A percentile compares a stretch with the other conserved stretches of the same genome.
These are phyloP conservation scores for Piloderma croceum DNA, from an alignment of 768 basidiomycete genomes.

Conservation along the genomic window DNA sequence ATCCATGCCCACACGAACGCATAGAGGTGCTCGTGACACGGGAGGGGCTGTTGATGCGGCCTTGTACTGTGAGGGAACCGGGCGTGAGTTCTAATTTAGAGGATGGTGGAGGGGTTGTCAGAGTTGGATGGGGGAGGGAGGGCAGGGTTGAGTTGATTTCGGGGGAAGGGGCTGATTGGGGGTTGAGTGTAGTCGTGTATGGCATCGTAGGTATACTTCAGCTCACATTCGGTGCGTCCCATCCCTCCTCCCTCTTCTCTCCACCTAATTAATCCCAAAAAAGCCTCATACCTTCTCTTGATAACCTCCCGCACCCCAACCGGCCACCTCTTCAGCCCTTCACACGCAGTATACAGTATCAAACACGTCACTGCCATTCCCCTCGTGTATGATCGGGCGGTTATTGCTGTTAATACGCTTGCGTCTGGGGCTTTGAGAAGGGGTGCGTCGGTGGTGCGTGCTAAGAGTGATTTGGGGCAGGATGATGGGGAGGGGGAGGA, in stretches of 20 bases:
- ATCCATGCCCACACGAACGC: constrained; percentile 66
- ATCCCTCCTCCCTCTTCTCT: constrained; percentile 8
- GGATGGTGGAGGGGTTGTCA: constrained; percentile 37
- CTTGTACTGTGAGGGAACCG: constrained; percentile 41
- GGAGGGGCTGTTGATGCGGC: constrained; percentile 64
- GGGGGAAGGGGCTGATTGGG: constrained; percentile 44
- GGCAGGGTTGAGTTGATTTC: constrained; percentile 48
- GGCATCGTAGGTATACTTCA: constrained; percentile 74
- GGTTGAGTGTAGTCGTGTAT: constrained; percentile 53
- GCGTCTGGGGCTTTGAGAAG: constrained; percentile 39
- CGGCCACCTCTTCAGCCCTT: constrained; percentile 59
- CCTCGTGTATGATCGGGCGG: constrained; percentile 59
- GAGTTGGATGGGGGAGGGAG: constrained; percentile 57
- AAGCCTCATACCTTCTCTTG: constrained; percentile 74
- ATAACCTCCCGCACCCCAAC: constrained; percentile 58
- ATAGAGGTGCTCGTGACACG: constrained; percentile 56
- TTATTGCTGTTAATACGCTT: constrained; percentile 44
- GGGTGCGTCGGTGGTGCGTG: constrained; percentile 38
- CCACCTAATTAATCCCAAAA: constrained; percentile 2
- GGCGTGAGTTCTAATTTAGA: too few relatives aligned
- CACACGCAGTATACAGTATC: constrained; percentile 59
- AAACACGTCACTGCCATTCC: constrained; percentile 71
- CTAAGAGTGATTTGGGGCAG: constrained; percentile 17
- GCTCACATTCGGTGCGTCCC: constrained; percentile 58
- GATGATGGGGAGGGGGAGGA: constrained; percentile 13